Conservation (phyloP, 169 alveolate species). For the Sarcocystis neurona region DNA sequence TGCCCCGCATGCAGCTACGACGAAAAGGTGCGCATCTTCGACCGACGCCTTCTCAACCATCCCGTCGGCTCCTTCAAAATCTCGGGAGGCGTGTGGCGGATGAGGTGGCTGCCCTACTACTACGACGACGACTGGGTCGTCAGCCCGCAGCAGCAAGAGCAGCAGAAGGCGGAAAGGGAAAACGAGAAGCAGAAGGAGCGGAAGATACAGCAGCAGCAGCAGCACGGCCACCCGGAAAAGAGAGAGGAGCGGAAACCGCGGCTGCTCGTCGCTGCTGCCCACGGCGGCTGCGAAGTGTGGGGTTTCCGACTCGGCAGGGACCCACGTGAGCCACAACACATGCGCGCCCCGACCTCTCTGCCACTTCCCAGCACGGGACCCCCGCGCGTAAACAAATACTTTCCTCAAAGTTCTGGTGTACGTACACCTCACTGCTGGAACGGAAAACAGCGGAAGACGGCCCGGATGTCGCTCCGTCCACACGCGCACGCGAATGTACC, state of each 20-base stretch:
- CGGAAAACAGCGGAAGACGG: background rate
- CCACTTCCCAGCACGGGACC: background rate
- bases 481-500: too few relatives aligned
- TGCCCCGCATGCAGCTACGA: conserved; percentile 60
- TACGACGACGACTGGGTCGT: background rate
- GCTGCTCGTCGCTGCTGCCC: conserved; percentile 60
- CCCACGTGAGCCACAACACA: background rate
- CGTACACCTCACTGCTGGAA: background rate
- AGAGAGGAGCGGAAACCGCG: background rate
- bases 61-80: conserved; percentile 8
- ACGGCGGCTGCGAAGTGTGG: conserved; percentile 66
- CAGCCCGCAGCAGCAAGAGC: too few relatives aligned
- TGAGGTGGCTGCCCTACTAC: background rate
- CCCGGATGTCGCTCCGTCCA: background rate
- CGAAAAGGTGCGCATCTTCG: conserved; percentile 49
- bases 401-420: background rate
- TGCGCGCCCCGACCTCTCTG: background rate
- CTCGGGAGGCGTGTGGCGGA: conserved; percentile 63
- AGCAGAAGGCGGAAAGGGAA: too few relatives aligned
- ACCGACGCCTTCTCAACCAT: conserved; percentile 42
- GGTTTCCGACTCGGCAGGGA: background rate
- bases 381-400: background rate
- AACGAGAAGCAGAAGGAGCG: too few relatives aligned
- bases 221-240: too few relatives aligned
- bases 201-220: too few relatives aligned